Evolutionary conservation across 345 rosid species (phyloP), one percentile per base, ranked within the genome.

Genomic region (Populus tremula): DNA sequence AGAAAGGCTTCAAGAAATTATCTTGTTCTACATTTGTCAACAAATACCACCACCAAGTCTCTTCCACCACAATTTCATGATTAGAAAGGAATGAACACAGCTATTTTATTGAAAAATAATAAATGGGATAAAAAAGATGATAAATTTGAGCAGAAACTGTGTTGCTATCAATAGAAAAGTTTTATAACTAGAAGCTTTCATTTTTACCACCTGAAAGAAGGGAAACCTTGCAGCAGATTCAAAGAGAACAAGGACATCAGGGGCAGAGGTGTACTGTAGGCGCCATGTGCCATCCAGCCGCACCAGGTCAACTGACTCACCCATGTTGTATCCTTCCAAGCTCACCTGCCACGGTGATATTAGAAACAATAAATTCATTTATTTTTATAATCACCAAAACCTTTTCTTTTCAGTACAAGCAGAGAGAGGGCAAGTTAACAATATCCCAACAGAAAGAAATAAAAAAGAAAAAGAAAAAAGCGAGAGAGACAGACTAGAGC

Each of bases 261-360:
- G 87, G 20, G 98, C 98, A 78, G 98, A 91, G 54, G 98, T 93
- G 80, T 94, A 94, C 74, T 93, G 98, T 70, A 94, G 85, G 20
- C 98, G 91, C 98, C 98, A 94, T 56, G 97, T 91, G 73, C 98
- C 98, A 89, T 94, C 93, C 89, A 94, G 82, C 87, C 79, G 72
- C 81, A 65, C 81, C 71, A 91, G 21, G 84, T 94, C 91, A 78
- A 91, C 83, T n/a, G 89, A 87, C 35, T 78, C 91, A 81, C 97
- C 98, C 21, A 78, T 62, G 74, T 86, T 88, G 86, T 70, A 89
- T 43, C 90, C 89, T 86, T 94, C 98, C 71, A 93, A 85, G 74
- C 70, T 80, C 73, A 94, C 97, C 97, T 93, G 87, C 84, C 77
- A 76, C 33, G 73, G 49, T 70, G 33, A 27, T 16, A 47, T 43